Conservation (phyloP, 371 early-diverging fungal species). For the Mortierella sp. region DNA sequence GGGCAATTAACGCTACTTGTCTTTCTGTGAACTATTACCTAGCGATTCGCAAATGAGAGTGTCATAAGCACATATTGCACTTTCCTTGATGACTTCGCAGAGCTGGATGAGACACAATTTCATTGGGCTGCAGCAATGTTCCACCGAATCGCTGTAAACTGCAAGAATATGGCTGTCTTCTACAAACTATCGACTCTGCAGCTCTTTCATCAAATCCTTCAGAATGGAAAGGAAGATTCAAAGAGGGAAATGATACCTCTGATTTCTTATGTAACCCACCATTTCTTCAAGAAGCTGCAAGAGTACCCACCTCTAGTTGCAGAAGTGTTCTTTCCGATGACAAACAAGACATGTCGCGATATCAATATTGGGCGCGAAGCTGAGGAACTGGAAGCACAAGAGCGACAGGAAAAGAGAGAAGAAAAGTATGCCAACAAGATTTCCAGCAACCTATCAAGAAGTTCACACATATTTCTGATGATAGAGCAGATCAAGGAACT, state of each 20-base stretch:
- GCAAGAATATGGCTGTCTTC: constrained; percentile 63
- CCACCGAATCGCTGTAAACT: constrained; percentile 76
- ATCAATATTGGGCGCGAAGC: constrained; percentile 46
- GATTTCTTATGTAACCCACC: constrained; percentile 60
- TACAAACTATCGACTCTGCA: constrained; percentile 69
- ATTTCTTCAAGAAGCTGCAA: constrained; percentile 64
- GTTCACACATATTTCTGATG: too few species aligned
- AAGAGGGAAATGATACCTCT: constrained; percentile 62
- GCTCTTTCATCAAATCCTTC: constrained; percentile 70
- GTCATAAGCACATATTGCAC: constrained; percentile 65
- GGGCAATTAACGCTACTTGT: too few species aligned
- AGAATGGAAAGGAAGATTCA: constrained; percentile 43
- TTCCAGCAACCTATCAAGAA: too few species aligned
- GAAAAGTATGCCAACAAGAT: constrained; percentile 18
- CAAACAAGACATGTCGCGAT: constrained; percentile 22
- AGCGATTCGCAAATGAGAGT: constrained; percentile 64
- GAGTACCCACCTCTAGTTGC: constrained; percentile 68
- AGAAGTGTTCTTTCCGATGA: constrained; percentile 57
- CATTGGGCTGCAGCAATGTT: constrained; percentile 68
- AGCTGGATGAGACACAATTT: constrained; percentile 59
- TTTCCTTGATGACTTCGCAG: constrained; percentile 60
- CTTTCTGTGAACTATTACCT: not conserved
- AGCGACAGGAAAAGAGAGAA: constrained; percentile 22
- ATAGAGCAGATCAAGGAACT: too few species aligned
- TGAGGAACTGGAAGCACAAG: constrained; percentile 10